Conservation (phyloP, 805 yeast genomes). For the Lipomyces chichibuensis region DNA sequence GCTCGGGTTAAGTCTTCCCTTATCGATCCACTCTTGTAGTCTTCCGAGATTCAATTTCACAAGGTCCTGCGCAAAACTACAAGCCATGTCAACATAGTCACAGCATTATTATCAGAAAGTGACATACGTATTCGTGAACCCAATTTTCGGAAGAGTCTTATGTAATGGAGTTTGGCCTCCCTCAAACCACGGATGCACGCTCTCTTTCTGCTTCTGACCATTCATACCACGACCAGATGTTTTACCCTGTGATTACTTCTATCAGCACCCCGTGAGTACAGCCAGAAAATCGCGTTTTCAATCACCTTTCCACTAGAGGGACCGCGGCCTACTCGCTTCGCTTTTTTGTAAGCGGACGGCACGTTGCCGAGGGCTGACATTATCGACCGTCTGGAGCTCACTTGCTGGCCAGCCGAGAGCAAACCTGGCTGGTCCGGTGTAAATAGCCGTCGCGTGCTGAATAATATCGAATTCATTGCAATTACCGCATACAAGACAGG, state of each 20-base stretch:
- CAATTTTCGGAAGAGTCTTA: slow-evolving; percentile 82
- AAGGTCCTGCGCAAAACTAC: slow-evolving; percentile 12
- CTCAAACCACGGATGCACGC: slow-evolving; percentile 91
- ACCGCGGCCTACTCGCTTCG: slow-evolving; percentile 91
- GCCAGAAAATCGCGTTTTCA: not conserved
- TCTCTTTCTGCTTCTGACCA: slow-evolving; percentile 96
- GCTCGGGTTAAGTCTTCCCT: slow-evolving; percentile 61
- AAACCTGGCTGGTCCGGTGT: not conserved
- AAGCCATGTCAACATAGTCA: not conserved
- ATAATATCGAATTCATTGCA: not conserved
- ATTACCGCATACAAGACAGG: no score
- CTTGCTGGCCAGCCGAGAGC: not conserved
- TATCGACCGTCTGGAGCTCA: slow-evolving; percentile 7
- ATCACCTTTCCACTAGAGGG: slow-evolving; percentile 56
- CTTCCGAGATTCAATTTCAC: slow-evolving; percentile 62
- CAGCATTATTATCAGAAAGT: not conserved
- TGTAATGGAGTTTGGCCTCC: slow-evolving; percentile 98
- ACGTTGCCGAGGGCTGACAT: slow-evolving; percentile 19
- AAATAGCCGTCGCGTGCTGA: not conserved
- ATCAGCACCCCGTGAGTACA: not conserved
- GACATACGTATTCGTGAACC: slow-evolving; percentile 55
- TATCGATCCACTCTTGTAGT: slow-evolving; percentile 70
- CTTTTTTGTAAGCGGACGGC: slow-evolving; percentile 44
- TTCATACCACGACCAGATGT: slow-evolving; percentile 97
- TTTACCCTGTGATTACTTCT: slow-evolving; percentile 65